These are phyloP conservation scores for Stephanodiscus triporus DNA, from an alignment of 108 stramenopile genomes.

Conservation along the genomic window DNA sequence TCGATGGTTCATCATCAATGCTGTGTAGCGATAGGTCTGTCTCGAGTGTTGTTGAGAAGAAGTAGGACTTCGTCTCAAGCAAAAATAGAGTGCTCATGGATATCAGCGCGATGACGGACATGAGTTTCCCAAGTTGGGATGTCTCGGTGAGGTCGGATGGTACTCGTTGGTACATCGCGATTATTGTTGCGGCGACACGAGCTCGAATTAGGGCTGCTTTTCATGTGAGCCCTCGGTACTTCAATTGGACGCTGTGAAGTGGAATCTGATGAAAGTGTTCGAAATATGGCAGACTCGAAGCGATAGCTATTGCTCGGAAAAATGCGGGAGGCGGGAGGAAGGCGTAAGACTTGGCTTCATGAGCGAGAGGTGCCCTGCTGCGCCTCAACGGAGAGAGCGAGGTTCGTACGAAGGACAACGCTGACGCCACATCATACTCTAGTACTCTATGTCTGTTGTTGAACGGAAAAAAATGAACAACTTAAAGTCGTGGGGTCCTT, in stretches of 20 bases:
- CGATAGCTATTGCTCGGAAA: background rate
- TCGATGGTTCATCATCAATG: conserved; percentile 41
- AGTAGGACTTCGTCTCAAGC: conserved; percentile 84
- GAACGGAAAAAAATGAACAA: background rate
- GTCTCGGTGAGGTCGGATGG: conserved; percentile 79
- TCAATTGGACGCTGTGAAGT: background rate
- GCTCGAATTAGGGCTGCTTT: background rate
- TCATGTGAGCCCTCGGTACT: too few relatives aligned
- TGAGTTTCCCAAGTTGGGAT: conserved; percentile 53
- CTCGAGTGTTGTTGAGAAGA: conserved; percentile 62
- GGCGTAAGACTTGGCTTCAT: too few relatives aligned
- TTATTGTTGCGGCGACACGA: background rate
- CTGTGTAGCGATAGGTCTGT: conserved; percentile 32
- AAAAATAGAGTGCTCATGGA: conserved; percentile 74
- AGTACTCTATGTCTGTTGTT: too few relatives aligned
- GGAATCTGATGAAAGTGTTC: background rate
- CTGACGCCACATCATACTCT: too few relatives aligned
- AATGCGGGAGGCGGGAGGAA: background rate
- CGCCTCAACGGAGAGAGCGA: too few relatives aligned
- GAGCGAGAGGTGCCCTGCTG: too few relatives aligned
- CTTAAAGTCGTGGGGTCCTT: too few relatives aligned
- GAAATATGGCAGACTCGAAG: background rate
- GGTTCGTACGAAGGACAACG: too few relatives aligned
- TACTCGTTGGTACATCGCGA: conserved; percentile 72
- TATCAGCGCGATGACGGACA: conserved; percentile 59